phyloP scores from a whole-genome alignment of 352 stramenopile species.

The Phytophthora lateralis region DNA sequence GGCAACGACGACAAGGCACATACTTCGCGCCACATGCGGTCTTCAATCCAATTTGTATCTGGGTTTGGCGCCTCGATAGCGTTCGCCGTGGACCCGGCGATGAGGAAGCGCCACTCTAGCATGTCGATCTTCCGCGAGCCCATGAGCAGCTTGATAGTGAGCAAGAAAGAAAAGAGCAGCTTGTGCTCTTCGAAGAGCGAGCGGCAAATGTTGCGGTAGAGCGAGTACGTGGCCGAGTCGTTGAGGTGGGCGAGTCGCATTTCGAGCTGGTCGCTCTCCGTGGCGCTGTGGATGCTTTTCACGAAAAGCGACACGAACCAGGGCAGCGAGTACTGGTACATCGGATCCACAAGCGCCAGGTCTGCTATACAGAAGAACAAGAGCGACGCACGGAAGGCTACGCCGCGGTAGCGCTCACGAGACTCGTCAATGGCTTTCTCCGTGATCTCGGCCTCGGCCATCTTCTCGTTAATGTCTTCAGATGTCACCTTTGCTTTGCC shows the following conservation, averaged over 20 bases:
- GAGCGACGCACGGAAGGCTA: slow-evolving; percentile 90
- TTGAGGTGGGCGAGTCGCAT: slow-evolving; percentile 87
- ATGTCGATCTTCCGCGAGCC: slow-evolving; percentile 80
- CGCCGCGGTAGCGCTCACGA: slow-evolving; percentile 87
- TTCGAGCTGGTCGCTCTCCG: slow-evolving; percentile 86
- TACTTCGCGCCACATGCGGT: slow-evolving; percentile 79
- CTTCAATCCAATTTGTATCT: slow-evolving; percentile 66
- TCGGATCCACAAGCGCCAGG: slow-evolving; percentile 90
- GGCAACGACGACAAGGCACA: slow-evolving; percentile 72
- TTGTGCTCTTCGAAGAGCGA: slow-evolving; percentile 96
- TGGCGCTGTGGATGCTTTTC: slow-evolving; percentile 84
- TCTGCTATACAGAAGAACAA: slow-evolving; percentile 94
- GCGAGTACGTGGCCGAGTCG: slow-evolving; percentile 92
- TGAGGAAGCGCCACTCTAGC: slow-evolving; percentile 94
- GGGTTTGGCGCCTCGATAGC: slow-evolving; percentile 82
- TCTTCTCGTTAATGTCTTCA: slow-evolving; percentile 93
- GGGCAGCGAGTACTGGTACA: slow-evolving; percentile 95
- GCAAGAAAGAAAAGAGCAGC: slow-evolving; percentile 93
- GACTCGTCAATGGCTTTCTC: slow-evolving; percentile 92
- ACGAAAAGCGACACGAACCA: slow-evolving; percentile 94
- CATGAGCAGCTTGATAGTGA: slow-evolving; percentile 89
- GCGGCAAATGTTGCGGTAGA: slow-evolving; percentile 94
- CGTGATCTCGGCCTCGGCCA: slow-evolving; percentile 91
- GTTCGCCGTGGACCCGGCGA: slow-evolving; percentile 80
- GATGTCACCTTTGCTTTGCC: slow-evolving; percentile 92